phyloP scores from a whole-genome alignment of 768 basidiomycete species.

The Cystofilobasidium ferigula region DNA sequence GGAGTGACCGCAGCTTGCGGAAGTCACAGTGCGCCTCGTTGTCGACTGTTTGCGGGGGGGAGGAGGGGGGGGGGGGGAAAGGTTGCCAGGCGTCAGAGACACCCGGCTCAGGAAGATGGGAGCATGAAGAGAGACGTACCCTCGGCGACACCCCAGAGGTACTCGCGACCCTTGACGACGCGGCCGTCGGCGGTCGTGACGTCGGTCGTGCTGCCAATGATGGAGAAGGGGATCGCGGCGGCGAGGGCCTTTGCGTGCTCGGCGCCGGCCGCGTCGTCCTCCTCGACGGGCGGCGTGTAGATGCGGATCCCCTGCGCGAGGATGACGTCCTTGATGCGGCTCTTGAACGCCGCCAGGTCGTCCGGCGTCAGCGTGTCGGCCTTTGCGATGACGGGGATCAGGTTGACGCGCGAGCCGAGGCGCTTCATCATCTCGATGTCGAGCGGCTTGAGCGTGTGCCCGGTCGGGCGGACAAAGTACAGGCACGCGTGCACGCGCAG shows the following conservation, averaged over 20 bases:
- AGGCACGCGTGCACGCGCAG: slow-evolving; percentile 90
- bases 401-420: slow-evolving; percentile 90
- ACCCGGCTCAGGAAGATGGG: background rate
- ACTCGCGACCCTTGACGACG: slow-evolving; percentile 91
- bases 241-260: slow-evolving; percentile 77
- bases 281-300: slow-evolving; percentile 84
- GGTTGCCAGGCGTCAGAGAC: background rate
- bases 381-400: slow-evolving; percentile 95
- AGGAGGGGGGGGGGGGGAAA: background rate
- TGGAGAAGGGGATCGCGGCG: slow-evolving; percentile 95
- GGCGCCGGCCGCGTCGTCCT: slow-evolving; percentile 70
- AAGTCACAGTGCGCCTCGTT: slow-evolving; percentile 99
- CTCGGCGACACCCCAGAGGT: slow-evolving; percentile 99
- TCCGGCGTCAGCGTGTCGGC: slow-evolving; percentile 94
- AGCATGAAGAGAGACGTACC: slow-evolving; percentile 44
- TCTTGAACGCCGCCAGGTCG: slow-evolving; percentile 83
- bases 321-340: slow-evolving; percentile 76
- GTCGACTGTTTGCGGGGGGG: slow-evolving; percentile 54
- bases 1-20: slow-evolving; percentile 85
- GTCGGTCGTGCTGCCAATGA: slow-evolving; percentile 93
- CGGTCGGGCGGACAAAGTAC: slow-evolving; percentile 92
- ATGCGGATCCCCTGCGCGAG: slow-evolving; percentile 84
- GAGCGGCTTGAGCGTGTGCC: slow-evolving; percentile 94
- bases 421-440: slow-evolving; percentile 99
- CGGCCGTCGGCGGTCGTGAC: slow-evolving; percentile 84